Percentiles rank a stretch among this genome's conserved stretches.
phyloP scores from a whole-genome alignment of 768 basidiomycete species.

The Lepiota venenata region DNA sequence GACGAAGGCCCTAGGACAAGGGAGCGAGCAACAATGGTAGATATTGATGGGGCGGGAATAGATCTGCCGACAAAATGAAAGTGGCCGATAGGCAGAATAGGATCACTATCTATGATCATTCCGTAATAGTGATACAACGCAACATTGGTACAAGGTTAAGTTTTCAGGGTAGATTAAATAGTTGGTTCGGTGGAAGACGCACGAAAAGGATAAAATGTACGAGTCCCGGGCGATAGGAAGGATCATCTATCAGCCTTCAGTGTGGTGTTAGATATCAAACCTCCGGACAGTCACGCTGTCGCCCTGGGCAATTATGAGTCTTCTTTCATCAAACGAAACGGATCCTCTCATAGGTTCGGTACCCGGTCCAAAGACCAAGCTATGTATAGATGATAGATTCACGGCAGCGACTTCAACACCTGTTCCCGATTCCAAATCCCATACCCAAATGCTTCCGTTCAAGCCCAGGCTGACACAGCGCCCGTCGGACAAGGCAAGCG shows the following conservation, averaged over 20 bases:
- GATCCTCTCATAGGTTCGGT: constrained; percentile 32
- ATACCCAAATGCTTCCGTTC: constrained; percentile 79
- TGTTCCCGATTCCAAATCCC: constrained; percentile 72
- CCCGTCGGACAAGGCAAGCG: constrained; percentile 75
- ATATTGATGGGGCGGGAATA: not conserved
- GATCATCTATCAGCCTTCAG: not conserved
- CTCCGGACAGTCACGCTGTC: constrained; percentile 46
- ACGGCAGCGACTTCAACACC: constrained; percentile 39
- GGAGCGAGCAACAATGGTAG: not conserved
- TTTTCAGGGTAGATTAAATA: not conserved
- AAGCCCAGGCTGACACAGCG: constrained; percentile 73
- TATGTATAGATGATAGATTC: constrained; percentile 18
- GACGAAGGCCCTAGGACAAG: not conserved
- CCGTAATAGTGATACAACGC: constrained; percentile 1
- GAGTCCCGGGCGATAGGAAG: constrained; percentile 7
- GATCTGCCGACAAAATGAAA: constrained; percentile 2
- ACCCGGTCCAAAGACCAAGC: constrained; percentile 5
- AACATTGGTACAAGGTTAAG: not conserved
- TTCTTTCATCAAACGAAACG: constrained; percentile 71
- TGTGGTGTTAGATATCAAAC: constrained; percentile 48
- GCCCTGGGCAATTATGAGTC: constrained; percentile 53
- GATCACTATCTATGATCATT: constrained; percentile 10
- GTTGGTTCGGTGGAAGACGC: constrained; percentile 1
- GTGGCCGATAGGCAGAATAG: not conserved
- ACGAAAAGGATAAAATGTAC: constrained; percentile 9